These are phyloP conservation scores for Penicillium sp. DNA, from an alignment of 2,329 filamentous ascomycete species.

Conservation along the genomic window DNA sequence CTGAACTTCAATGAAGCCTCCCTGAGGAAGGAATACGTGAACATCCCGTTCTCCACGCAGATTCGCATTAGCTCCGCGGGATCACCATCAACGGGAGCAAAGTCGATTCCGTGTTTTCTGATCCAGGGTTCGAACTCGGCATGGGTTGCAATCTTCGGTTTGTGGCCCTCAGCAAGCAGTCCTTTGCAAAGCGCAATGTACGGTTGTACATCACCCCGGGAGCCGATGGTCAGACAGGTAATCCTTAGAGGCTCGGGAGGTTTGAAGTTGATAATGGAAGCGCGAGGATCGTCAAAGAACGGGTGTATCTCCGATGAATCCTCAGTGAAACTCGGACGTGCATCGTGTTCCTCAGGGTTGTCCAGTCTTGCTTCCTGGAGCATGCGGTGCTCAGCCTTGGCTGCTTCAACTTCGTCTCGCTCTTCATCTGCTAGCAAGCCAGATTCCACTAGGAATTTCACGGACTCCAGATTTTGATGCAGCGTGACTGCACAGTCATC, in stretches of 20 bases:
- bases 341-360: slow-evolving; percentile 37
- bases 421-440: slow-evolving; percentile 67
- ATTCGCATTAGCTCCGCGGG: slow-evolving; percentile 92
- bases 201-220: slow-evolving; percentile 91
- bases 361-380: slow-evolving; percentile 69
- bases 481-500: slow-evolving; percentile 88
- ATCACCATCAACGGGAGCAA: slow-evolving; percentile 83
- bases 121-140: slow-evolving; percentile 87
- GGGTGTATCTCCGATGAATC: slow-evolving; percentile 57
- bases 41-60: slow-evolving; percentile 96
- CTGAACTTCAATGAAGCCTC: slow-evolving; percentile 87
- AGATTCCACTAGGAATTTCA: slow-evolving; percentile 69
- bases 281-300: slow-evolving; percentile 86
- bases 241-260: slow-evolving; percentile 75
- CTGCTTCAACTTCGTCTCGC: slow-evolving; percentile 68
- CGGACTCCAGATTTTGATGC: slow-evolving; percentile 71
- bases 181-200: slow-evolving; percentile 97
- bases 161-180: slow-evolving; percentile 82
- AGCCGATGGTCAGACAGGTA: slow-evolving; percentile 94
- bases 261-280: slow-evolving; percentile 89
- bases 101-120: slow-evolving; percentile 89
- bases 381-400: slow-evolving; percentile 77
- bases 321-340: slow-evolving; percentile 26
- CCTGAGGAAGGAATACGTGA: slow-evolving; percentile 84
- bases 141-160: slow-evolving; percentile 85